Percentiles rank a stretch among this genome's conserved stretches.
Evolutionary conservation across 345 rosid species (phyloP).

Genomic region (Aegle marmelos): DNA sequence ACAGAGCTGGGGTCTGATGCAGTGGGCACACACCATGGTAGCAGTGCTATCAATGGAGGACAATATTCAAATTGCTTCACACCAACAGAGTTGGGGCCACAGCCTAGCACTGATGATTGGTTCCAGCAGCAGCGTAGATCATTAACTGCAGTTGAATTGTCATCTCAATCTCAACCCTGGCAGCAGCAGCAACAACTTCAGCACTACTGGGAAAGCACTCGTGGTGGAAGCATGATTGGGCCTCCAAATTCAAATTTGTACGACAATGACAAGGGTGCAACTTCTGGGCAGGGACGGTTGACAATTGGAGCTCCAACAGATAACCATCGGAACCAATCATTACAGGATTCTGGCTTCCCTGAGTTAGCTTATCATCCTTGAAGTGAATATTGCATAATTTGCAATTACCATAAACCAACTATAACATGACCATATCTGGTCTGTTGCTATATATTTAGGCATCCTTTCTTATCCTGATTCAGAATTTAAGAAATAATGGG

Average conservation of each 20-base stretch:
- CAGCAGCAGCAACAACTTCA: background rate
- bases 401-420: background rate
- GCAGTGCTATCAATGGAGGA: background rate
- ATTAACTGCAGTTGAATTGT: background rate
- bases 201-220: background rate
- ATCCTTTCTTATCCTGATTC: background rate
- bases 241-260: background rate
- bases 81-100: background rate
- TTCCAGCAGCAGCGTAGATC: background rate
- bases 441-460: background rate
- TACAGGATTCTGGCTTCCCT: background rate
- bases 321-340: background rate
- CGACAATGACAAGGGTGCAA: background rate
- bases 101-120: background rate
- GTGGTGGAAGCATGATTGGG: background rate
- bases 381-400: background rate
- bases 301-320: conserved; percentile 1
- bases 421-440: background rate
- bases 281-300: background rate
- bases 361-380: background rate
- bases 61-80: conserved; percentile 1
- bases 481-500: background rate
- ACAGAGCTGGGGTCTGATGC: background rate
- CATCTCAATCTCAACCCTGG: background rate
- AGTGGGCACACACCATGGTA: background rate